A percentile compares a stretch with the other conserved stretches of the same genome.
Conservation (phyloP, 1,284 basidiomycete genomes). For the Melampsora larici-populina region DNA sequence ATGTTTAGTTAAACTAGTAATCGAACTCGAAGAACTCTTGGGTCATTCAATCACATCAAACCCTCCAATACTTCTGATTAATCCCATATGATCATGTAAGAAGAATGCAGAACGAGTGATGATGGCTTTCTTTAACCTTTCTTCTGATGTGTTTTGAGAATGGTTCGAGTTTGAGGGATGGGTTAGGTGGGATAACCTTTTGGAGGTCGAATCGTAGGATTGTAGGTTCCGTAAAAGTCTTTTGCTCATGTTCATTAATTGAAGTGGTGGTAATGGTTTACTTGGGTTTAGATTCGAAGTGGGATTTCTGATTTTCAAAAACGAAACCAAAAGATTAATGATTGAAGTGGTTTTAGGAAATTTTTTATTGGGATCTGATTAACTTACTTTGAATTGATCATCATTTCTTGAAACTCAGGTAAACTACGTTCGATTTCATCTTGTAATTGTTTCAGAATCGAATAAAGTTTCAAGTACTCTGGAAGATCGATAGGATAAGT, state of each 20-base stretch:
- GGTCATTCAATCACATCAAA: background rate
- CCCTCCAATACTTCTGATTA: constrained; percentile 61
- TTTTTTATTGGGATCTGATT: too few relatives aligned
- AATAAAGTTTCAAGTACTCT: constrained; percentile 53
- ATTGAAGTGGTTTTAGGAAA: too few relatives aligned
- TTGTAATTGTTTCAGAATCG: constrained; percentile 73
- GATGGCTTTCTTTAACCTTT: constrained; percentile 77
- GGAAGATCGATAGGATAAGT: constrained; percentile 45
- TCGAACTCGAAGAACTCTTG: background rate
- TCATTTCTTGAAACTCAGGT: constrained; percentile 68
- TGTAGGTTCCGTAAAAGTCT: constrained; percentile 15
- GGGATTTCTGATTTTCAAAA: too few relatives aligned
- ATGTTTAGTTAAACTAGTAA: background rate
- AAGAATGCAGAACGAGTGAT: constrained; percentile 73
- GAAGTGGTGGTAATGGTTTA: background rate
- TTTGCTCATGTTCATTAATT: constrained; percentile 9
- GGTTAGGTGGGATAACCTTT: background rate
- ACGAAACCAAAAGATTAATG: too few relatives aligned
- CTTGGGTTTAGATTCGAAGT: background rate
- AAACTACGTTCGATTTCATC: constrained; percentile 68
- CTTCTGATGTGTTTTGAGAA: constrained; percentile 61
- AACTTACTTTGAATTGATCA: constrained; percentile 61
- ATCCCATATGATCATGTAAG: constrained; percentile 82
- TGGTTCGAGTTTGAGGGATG: background rate
- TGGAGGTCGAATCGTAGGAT: constrained; percentile 16